Evolutionary conservation across 176 grass and related monocot genomes (phyloP).

Genomic region (Poa pratensis): DNA sequence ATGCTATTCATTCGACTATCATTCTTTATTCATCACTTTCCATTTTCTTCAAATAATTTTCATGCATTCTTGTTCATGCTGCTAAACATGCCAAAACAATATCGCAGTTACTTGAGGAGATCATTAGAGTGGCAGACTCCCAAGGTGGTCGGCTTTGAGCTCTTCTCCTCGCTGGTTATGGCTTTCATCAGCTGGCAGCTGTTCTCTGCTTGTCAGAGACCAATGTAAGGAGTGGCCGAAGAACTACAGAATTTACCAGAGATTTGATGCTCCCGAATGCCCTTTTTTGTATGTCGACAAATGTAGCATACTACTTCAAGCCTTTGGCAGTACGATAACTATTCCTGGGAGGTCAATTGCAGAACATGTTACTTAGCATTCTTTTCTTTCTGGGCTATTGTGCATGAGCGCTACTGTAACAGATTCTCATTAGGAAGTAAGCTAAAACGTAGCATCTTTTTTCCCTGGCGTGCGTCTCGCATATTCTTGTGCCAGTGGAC

Average conservation of each 20-base stretch:
- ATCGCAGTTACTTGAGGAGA: constrained; percentile 89
- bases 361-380: constrained; percentile 38
- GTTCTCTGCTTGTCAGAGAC: constrained; percentile 95
- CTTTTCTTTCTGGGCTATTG: constrained; percentile 1
- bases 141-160: constrained; percentile 78
- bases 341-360: neutral
- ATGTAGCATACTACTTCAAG: constrained; percentile 38
- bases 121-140: constrained; percentile 81
- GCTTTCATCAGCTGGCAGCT: constrained; percentile 97
- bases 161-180: constrained; percentile 89
- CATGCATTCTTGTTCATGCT: neutral
- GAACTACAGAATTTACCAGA: neutral
- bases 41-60: neutral
- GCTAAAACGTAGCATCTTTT: constrained; percentile 13
- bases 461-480: neutral
- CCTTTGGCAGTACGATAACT: neutral
- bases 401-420: constrained; percentile 19
- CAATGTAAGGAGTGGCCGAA: constrained; percentile 27
- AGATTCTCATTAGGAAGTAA: constrained; percentile 17
- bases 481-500: neutral
- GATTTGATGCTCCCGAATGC: neutral
- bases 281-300: constrained; percentile 33
- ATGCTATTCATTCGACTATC: neutral
- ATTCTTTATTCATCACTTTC: constrained; percentile 8
- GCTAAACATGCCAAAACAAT: constrained; percentile 30